Evolutionary conservation across 805 yeast genomes (phyloP).

Genomic region (Scheffersomyces spartinae): DNA sequence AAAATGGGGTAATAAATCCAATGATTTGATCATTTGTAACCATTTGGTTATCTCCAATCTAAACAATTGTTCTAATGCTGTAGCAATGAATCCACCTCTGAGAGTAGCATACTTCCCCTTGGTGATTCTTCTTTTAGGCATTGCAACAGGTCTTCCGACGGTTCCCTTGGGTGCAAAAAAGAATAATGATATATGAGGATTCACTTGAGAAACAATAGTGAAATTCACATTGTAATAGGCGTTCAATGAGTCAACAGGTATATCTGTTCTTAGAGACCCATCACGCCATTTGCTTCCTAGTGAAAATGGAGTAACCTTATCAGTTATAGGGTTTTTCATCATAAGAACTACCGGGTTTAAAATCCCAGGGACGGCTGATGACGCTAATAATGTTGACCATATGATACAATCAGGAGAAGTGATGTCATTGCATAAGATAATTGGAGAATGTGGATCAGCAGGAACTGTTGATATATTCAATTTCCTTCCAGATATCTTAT

Average conservation of each 20-base stretch:
- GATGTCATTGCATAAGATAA: slow-evolving; percentile 61
- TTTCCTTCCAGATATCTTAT: slow-evolving; percentile 54
- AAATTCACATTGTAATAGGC: slow-evolving; percentile 68
- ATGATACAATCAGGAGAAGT: slow-evolving; percentile 73
- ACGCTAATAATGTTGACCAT: slow-evolving; percentile 70
- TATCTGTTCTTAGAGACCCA: slow-evolving; percentile 69
- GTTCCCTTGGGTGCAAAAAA: slow-evolving; percentile 73
- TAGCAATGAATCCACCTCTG: slow-evolving; percentile 67
- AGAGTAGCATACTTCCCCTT: slow-evolving; percentile 28
- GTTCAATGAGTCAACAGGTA: slow-evolving; percentile 64
- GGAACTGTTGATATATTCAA: slow-evolving; percentile 73
- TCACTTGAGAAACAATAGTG: slow-evolving; percentile 70
- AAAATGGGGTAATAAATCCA: slow-evolving; percentile 57
- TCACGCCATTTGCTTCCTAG: slow-evolving; percentile 72
- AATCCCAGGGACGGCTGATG: slow-evolving; percentile 78
- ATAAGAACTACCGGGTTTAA: slow-evolving; percentile 69
- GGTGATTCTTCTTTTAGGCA: slow-evolving; percentile 30
- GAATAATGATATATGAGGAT: slow-evolving; percentile 70
- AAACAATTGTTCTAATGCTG: slow-evolving; percentile 59
- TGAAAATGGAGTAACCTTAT: slow-evolving; percentile 48
- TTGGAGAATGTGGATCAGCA: slow-evolving; percentile 73
- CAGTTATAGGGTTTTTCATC: slow-evolving; percentile 40
- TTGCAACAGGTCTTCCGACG: slow-evolving; percentile 66
- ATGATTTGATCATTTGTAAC: slow-evolving; percentile 51
- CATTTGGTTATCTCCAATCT: slow-evolving; percentile 70